Evolutionary conservation across 1,284 basidiomycete genomes (phyloP).

Genomic region (Tetrapyrgos nigripes): DNA sequence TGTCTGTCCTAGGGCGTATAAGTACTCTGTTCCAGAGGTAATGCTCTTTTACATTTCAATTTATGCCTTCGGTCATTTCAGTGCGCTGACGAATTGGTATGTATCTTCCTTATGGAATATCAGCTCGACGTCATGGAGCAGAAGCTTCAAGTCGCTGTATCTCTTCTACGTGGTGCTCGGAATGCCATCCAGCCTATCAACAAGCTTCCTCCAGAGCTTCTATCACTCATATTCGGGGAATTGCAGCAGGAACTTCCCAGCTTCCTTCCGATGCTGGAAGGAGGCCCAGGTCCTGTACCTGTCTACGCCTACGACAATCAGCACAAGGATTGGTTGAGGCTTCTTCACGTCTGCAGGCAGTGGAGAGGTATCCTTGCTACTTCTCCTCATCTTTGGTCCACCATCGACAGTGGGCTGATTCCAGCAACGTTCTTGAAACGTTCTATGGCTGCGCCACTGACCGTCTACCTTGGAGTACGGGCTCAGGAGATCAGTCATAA

Average conservation of each 20-base stretch:
- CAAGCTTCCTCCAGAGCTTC: slow-evolving; percentile 21
- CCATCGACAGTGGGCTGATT: slow-evolving; percentile 13
- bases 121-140: slow-evolving; percentile 20
- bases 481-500: slow-evolving; percentile 12
- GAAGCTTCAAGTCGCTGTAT: slow-evolving; percentile 19
- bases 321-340: slow-evolving; percentile 14
- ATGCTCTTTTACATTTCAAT: not conserved
- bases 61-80: not conserved
- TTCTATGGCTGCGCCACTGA: slow-evolving; percentile 15
- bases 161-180: slow-evolving; percentile 19
- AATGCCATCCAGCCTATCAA: slow-evolving; percentile 22
- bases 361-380: slow-evolving; percentile 21
- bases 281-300: not conserved
- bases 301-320: slow-evolving; percentile 10
- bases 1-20: not conserved
- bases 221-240: slow-evolving; percentile 14
- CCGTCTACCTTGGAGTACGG: slow-evolving; percentile 15
- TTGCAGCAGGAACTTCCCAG: slow-evolving; percentile 13
- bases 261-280: slow-evolving; percentile 17
- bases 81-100: not conserved
- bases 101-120: too few species aligned
- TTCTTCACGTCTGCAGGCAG: slow-evolving; percentile 23
- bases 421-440: slow-evolving; percentile 12
- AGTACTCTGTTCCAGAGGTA: slow-evolving; percentile 12
- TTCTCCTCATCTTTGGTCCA: slow-evolving; percentile 20